Percentiles rank a stretch among this genome's conserved stretches.
Conservation (phyloP, 176 grass and related monocot species). For the Cenchrus americanus region DNA sequence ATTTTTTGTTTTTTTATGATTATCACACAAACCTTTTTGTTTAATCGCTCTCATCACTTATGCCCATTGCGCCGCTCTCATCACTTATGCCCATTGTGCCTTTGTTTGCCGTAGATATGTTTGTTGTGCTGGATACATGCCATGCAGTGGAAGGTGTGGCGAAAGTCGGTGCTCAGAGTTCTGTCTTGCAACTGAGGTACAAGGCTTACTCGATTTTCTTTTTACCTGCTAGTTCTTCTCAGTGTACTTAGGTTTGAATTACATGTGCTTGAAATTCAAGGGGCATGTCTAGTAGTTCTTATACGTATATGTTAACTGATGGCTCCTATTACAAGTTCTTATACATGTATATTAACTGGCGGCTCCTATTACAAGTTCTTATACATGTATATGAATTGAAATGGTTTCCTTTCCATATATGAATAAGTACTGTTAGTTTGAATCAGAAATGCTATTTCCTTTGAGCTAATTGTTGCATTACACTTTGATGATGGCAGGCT, state of each 20-base stretch:
- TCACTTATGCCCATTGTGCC: background rate
- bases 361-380: too few relatives aligned
- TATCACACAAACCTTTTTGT: constrained; percentile 1
- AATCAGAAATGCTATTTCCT: too few relatives aligned
- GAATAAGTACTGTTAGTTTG: too few relatives aligned
- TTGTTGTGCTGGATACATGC: constrained; percentile 95
- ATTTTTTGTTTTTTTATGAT: constrained; percentile 5
- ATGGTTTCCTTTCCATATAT: too few relatives aligned
- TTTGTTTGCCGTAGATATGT: constrained; percentile 59
- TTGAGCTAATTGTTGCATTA: too few relatives aligned
- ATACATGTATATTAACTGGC: background rate
- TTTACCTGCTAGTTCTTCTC: background rate
- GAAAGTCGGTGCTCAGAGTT: constrained; percentile 91
- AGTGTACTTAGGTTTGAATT: background rate
- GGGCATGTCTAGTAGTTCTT: constrained; percentile 15
- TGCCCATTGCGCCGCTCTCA: too few relatives aligned
- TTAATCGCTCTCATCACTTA: background rate
- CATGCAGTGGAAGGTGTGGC: constrained; percentile 90
- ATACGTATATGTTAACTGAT: constrained; percentile 1
- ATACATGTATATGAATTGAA: too few relatives aligned
- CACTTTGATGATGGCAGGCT: too few relatives aligned
- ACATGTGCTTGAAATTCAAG: background rate
- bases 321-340: background rate
- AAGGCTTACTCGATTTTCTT: too few relatives aligned
- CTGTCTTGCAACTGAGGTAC: constrained; percentile 95